Evolutionary conservation across 495 filamentous ascomycete species (phyloP), one percentile per base, ranked within the genome.

Genomic region (Penicillium lagena): DNA sequence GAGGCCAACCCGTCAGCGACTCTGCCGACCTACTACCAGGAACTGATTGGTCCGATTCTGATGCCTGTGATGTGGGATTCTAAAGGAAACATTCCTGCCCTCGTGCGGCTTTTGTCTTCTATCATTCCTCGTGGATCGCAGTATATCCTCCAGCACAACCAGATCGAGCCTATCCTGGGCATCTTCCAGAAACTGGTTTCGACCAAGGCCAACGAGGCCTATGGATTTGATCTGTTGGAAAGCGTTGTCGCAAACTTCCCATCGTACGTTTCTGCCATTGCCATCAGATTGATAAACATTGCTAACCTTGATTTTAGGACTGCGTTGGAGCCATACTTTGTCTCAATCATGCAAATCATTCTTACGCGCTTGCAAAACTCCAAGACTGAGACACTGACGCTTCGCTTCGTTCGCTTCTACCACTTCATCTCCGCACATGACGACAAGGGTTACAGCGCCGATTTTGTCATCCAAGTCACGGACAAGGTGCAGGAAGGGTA

Each of bases 221-320:
- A 89, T 56, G 87, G 79, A 1, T 96, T 95, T 60, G 94, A 97
- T 51, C 71, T 99, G 29, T 69, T 99, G 43, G 94, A 99, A 52
- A 73, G 81, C 9, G 70, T 94, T 37, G 67, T 94, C 47, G 66
- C 76, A 36, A 76, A 77, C 33, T 87, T 95, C 62, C 72, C 83
- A 22, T 72, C 76, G 78, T 86, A 75, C 5, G 11, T 34, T 34
- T 14, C 7, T 54, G 7, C 11, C 41, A 4, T 17, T 40, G 10
- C 9, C n/a, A 13, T 42, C n/a, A 29, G 22, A 37, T 22, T 31
- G 11, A 22, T 5, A 3, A 2, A 9, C 10, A 44, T n/a, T 42
- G 32, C 54, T 62, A 36, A 61, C 35, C 70, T 39, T 1, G 36
- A 39, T 28, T 32, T 14, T 46, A 87, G 82, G 31, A 56, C 73